phyloP scores from a whole-genome alignment of 2,329 filamentous ascomycete genomes.

The Ceratocystis destructans region DNA sequence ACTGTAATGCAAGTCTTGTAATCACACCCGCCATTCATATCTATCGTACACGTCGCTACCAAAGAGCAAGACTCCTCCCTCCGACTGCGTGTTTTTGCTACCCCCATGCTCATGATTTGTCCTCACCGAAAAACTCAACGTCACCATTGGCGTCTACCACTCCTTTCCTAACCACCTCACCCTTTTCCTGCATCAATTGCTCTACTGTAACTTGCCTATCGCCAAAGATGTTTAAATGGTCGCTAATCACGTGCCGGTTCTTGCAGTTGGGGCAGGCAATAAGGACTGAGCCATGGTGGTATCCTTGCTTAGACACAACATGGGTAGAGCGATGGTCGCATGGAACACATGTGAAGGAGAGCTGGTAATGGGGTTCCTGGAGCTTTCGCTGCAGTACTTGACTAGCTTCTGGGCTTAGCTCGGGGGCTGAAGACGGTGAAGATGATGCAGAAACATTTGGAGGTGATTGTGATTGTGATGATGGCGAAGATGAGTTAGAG shows the following conservation, averaged over 20 bases:
- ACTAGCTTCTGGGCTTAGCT: conserved; percentile 21
- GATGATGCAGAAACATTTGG: not conserved
- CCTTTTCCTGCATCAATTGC: conserved; percentile 63
- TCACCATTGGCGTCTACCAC: conserved; percentile 65
- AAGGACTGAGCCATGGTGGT: conserved; percentile 77
- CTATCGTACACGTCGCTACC: conserved; percentile 3
- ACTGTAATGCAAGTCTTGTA: too few relatives aligned
- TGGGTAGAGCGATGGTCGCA: conserved; percentile 73
- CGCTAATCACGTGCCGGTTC: conserved; percentile 80
- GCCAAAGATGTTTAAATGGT: conserved; percentile 70
- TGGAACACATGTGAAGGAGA: conserved; percentile 86
- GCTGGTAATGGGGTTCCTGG: conserved; percentile 58
- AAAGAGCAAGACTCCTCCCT: not conserved
- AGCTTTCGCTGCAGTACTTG: conserved; percentile 26
- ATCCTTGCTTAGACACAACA: conserved; percentile 81
- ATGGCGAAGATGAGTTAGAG: not conserved
- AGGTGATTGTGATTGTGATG: not conserved
- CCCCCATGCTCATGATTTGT: not conserved
- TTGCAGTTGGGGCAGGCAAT: conserved; percentile 79
- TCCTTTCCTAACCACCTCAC: conserved; percentile 58
- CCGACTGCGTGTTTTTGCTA: not conserved
- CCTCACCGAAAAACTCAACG: conserved; percentile 68
- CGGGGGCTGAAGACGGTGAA: conserved; percentile 7
- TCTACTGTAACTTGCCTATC: conserved; percentile 58
- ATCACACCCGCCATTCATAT: too few relatives aligned